phyloP scores from a whole-genome alignment of 208 protist genomes.

The Crithidia brevicula region DNA sequence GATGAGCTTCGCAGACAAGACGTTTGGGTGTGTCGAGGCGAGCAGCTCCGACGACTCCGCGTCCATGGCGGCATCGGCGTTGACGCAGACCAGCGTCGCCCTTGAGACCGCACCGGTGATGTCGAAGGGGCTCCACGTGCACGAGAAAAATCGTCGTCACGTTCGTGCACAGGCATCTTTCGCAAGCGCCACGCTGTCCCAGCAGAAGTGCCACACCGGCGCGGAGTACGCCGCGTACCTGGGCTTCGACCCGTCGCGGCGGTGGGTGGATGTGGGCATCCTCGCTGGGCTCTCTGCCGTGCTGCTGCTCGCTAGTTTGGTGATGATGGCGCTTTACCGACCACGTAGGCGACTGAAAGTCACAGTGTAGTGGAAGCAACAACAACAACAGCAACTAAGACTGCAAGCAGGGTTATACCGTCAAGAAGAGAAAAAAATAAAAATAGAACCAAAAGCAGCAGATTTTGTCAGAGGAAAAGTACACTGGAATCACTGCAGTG shows the following conservation, averaged over 20 bases:
- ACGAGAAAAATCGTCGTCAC: no score
- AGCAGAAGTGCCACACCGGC: conserved; percentile 55
- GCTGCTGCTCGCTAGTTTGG: conserved; percentile 42
- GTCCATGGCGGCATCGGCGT: not conserved
- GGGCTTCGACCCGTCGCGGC: conserved; percentile 40
- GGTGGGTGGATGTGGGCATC: conserved; percentile 54
- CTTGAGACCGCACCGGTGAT: no score
- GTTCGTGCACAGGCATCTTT: no score
- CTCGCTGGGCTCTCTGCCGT: conserved; percentile 39
- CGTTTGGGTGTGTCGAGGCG: conserved; percentile 45
- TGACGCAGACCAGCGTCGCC: no score
- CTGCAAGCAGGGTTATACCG: no score
- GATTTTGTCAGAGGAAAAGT: no score
- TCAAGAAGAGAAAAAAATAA: no score
- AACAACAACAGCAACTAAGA: no score
- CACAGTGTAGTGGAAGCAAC: not conserved
- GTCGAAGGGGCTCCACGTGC: no score
- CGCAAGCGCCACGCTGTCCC: no score
- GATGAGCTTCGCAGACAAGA: conserved; percentile 46
- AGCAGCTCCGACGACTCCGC: not conserved
- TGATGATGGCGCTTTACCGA: conserved; percentile 47
- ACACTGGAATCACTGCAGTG: no score
- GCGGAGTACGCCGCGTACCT: conserved; percentile 56
- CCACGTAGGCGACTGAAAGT: conserved; percentile 23
- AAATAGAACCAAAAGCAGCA: no score